These are phyloP conservation scores for Hypholoma fasciculare DNA, from an alignment of 768 basidiomycete species.

Conservation along the genomic window DNA sequence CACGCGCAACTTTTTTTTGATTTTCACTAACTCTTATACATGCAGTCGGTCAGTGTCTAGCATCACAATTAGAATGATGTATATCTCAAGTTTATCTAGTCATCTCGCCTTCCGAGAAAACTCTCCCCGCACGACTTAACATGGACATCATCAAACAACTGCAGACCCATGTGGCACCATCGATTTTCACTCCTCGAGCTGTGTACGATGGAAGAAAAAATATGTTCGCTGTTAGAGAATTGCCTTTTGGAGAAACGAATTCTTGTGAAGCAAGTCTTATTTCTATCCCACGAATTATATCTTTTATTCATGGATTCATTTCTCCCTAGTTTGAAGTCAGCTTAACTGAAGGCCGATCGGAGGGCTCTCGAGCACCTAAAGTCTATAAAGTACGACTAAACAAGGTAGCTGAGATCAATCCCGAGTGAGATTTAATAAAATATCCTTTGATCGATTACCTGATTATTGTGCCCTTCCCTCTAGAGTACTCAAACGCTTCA, in stretches of 20 bases:
- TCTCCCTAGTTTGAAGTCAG: slow-evolving; percentile 58
- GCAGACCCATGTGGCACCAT: slow-evolving; percentile 55
- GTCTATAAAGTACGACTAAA: slow-evolving; percentile 66
- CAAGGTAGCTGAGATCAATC: slow-evolving; percentile 48
- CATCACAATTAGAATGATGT: background rate
- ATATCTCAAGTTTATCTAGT: slow-evolving; percentile 33
- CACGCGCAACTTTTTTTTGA: no score
- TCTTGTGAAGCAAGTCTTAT: slow-evolving; percentile 50
- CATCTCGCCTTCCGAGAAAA: slow-evolving; percentile 69
- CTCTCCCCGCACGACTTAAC: slow-evolving; percentile 64
- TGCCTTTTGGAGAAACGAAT: slow-evolving; percentile 56
- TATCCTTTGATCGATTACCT: background rate
- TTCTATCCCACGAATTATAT: background rate
- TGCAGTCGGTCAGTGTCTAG: slow-evolving; percentile 43
- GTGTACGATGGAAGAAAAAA: slow-evolving; percentile 86
- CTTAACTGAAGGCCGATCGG: slow-evolving; percentile 36
- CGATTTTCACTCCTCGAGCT: slow-evolving; percentile 71
- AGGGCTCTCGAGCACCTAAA: slow-evolving; percentile 50
- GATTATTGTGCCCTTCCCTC: background rate
- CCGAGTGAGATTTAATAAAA: slow-evolving; percentile 22
- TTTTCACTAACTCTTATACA: slow-evolving; percentile 5
- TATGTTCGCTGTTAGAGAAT: slow-evolving; percentile 56
- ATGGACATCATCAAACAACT: slow-evolving; percentile 67
- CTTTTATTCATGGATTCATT: slow-evolving; percentile 5
- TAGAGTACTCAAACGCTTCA: slow-evolving; percentile 66